These are phyloP conservation scores for Oligophagozyma castellii DNA, from an alignment of 1,139 yeast genomes.

Conservation along the genomic window DNA sequence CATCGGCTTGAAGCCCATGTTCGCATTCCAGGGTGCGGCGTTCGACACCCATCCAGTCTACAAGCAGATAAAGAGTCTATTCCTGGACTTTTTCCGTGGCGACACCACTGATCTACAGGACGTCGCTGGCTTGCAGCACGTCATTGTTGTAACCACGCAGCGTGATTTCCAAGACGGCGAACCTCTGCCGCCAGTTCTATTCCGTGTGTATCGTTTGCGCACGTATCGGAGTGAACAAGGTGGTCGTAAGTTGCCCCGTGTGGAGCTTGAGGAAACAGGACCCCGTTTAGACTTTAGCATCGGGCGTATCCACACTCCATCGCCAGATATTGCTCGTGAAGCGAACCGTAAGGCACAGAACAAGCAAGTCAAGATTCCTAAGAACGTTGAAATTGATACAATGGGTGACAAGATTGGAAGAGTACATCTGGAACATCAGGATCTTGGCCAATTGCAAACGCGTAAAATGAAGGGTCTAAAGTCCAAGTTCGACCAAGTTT, in stretches of 20 bases:
- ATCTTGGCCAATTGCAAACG: slow-evolving; percentile 77
- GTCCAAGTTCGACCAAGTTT: slow-evolving; percentile 62
- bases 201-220: slow-evolving; percentile 81
- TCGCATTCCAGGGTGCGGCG: slow-evolving; percentile 82
- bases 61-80: slow-evolving; percentile 74
- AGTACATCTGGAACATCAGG: slow-evolving; percentile 93
- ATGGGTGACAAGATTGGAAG: slow-evolving; percentile 98
- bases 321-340: slow-evolving; percentile 83
- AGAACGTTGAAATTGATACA: slow-evolving; percentile 74
- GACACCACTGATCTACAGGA: slow-evolving; percentile 64
- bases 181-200: slow-evolving; percentile 64
- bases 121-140: slow-evolving; percentile 87
- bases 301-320: slow-evolving; percentile 76
- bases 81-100: slow-evolving; percentile 86
- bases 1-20: slow-evolving; percentile 89
- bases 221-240: slow-evolving; percentile 68
- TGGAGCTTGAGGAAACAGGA: slow-evolving; percentile 89
- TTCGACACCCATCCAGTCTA: slow-evolving; percentile 83
- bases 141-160: slow-evolving; percentile 70
- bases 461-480: slow-evolving; percentile 98
- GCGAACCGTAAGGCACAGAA: slow-evolving; percentile 75
- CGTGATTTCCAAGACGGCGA: slow-evolving; percentile 64
- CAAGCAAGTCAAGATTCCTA: slow-evolving; percentile 67
- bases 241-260: slow-evolving; percentile 63
- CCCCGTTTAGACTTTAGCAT: slow-evolving; percentile 89